Percentiles rank a stretch among this genome's conserved stretches.
These are phyloP conservation scores for Boletus insuetus DNA, from an alignment of 768 basidiomycete species.

Conservation along the genomic window DNA sequence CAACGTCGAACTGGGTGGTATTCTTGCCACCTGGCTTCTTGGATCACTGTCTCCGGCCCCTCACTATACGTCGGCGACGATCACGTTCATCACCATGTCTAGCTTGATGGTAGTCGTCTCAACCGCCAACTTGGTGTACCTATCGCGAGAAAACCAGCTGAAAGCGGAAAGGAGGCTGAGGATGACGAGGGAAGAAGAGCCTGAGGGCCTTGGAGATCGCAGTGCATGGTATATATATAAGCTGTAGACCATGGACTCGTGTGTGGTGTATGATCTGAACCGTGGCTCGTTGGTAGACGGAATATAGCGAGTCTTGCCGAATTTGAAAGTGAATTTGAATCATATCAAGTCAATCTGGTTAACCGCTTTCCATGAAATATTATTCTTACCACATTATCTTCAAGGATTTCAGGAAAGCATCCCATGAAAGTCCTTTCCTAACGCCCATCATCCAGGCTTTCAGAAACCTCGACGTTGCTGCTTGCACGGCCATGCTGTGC, in stretches of 20 bases:
- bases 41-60: background rate
- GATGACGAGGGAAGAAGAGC: conserved; percentile 36
- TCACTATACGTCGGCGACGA: background rate
- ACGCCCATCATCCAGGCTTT: no score
- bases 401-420: no score
- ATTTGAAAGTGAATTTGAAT: no score
- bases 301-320: no score
- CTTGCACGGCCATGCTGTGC: no score
- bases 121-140: background rate
- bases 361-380: no score
- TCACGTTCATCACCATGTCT: conserved; percentile 2
- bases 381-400: no score
- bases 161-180: conserved; percentile 27
- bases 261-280: no score
- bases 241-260: conserved; percentile 24
- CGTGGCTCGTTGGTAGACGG: no score
- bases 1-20: background rate
- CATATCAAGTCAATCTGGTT: no score
- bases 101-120: background rate
- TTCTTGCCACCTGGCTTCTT: conserved; percentile 1
- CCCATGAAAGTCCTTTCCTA: no score
- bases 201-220: conserved; percentile 43
- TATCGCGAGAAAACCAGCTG: background rate
- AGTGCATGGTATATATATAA: conserved; percentile 56
- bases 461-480: no score